Conservation (phyloP, 179 eudicot genomes). For the Heliamphora pulchella region DNA sequence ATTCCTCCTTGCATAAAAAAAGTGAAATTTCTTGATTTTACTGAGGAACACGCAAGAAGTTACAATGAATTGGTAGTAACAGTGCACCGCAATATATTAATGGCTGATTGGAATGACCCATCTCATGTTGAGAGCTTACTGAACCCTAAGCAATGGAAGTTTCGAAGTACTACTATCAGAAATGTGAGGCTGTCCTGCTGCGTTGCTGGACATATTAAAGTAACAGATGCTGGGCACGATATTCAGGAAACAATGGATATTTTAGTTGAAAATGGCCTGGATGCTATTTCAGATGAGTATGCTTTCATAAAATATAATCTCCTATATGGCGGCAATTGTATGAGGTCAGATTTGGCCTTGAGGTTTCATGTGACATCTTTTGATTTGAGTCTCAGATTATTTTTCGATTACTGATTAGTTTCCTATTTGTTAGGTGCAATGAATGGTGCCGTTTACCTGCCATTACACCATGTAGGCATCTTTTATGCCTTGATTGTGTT, state of each 20-base stretch:
- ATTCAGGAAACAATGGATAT: conserved; percentile 97
- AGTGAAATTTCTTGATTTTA: conserved; percentile 55
- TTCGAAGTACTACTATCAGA: conserved; percentile 55
- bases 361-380: conserved; percentile 4
- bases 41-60: conserved; percentile 75
- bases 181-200: conserved; percentile 94
- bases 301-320: conserved; percentile 52
- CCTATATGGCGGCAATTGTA: conserved; percentile 66
- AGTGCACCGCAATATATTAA: conserved; percentile 75
- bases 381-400: not conserved
- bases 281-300: conserved; percentile 62
- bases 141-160: conserved; percentile 91
- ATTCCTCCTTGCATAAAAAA: conserved; percentile 90
- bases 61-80: conserved; percentile 93
- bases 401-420: conserved; percentile 11
- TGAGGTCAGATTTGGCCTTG: conserved; percentile 48
- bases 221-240: conserved; percentile 73
- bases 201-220: conserved; percentile 91
- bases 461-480: conserved; percentile 92
- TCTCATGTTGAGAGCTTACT: conserved; percentile 92
- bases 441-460: conserved; percentile 98
- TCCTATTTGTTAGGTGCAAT: conserved; percentile 48
- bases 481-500: conserved; percentile 86
- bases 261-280: conserved; percentile 63
- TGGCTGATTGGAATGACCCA: conserved; percentile 99